Conservation (phyloP, 2,329 filamentous ascomycete genomes). For the Arthroderma sp. region DNA sequence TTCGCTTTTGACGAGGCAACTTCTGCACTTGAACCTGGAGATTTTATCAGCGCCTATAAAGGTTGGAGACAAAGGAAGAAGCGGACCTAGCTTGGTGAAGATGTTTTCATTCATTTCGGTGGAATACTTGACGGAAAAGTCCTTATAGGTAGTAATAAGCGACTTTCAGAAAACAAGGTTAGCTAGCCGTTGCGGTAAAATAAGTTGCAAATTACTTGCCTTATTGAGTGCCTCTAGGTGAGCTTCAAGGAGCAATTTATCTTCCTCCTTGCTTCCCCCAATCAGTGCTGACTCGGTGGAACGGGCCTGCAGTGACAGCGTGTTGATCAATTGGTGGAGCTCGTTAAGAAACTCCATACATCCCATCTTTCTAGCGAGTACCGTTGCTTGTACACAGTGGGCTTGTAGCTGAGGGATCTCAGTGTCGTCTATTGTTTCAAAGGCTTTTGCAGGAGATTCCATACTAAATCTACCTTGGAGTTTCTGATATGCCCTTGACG, state of each 20-base stretch:
- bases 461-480: constrained; percentile 42
- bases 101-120: too few species aligned
- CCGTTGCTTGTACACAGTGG: constrained; percentile 47
- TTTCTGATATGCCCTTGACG: constrained; percentile 49
- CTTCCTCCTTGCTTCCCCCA: constrained; percentile 29
- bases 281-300: constrained; percentile 23
- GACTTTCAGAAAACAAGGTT: too few species aligned
- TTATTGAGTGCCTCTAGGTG: background rate
- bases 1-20: background rate
- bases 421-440: constrained; percentile 40
- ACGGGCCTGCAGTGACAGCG: constrained; percentile 29
- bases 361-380: constrained; percentile 32
- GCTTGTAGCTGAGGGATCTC: constrained; percentile 46
- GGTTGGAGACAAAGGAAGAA: too few species aligned
- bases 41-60: too few species aligned
- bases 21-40: too few species aligned
- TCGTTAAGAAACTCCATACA: constrained; percentile 40
- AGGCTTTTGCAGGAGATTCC: constrained; percentile 42
- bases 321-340: constrained; percentile 39
- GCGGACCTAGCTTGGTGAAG: too few species aligned
- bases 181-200: too few species aligned
- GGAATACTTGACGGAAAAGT: too few species aligned
- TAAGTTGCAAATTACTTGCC: background rate
- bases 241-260: constrained; percentile 25
- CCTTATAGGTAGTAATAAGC: too few species aligned